phyloP scores from a whole-genome alignment of 352 stramenopile species.

The Phytophthora pluvialis region DNA sequence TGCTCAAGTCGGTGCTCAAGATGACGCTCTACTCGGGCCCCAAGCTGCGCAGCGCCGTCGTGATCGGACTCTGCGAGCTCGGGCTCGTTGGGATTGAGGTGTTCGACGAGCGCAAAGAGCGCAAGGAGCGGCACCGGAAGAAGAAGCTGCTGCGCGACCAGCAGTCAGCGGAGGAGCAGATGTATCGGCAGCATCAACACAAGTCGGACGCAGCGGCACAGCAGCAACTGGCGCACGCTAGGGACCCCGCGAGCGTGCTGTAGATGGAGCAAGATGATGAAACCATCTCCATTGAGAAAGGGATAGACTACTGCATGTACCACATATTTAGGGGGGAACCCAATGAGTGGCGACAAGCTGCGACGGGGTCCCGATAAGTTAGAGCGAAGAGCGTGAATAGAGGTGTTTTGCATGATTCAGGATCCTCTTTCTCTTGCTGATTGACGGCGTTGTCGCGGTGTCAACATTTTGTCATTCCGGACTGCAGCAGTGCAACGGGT shows the following conservation, averaged over 20 bases:
- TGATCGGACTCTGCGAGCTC: constrained; percentile 72
- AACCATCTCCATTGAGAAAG: not conserved
- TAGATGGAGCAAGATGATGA: constrained; percentile 21
- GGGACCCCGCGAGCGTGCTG: constrained; percentile 44
- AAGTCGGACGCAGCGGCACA: constrained; percentile 33
- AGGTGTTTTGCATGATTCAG: not conserved
- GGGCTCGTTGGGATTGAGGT: constrained; percentile 75
- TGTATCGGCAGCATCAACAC: constrained; percentile 36
- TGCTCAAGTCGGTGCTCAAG: constrained; percentile 63
- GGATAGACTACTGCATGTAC: constrained; percentile 11
- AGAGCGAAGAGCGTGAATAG: constrained; percentile 5
- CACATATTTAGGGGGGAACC: constrained; percentile 21
- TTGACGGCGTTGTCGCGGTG: too few species aligned
- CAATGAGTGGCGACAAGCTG: not conserved
- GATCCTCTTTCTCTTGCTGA: too few species aligned
- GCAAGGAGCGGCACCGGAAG: constrained; percentile 59
- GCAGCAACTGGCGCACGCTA: constrained; percentile 23
- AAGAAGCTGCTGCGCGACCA: constrained; percentile 66
- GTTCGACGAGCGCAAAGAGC: constrained; percentile 68
- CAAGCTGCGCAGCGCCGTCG: constrained; percentile 63
- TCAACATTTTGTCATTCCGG: too few species aligned
- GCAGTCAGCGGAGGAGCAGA: constrained; percentile 33
- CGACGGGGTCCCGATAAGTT: constrained; percentile 1
- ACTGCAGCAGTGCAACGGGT: too few species aligned
- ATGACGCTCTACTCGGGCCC: constrained; percentile 67